Percentiles rank a stretch among this genome's conserved stretches.
Conservation (phyloP, 2,329 filamentous ascomycete genomes). For the Fusarium nanum region DNA sequence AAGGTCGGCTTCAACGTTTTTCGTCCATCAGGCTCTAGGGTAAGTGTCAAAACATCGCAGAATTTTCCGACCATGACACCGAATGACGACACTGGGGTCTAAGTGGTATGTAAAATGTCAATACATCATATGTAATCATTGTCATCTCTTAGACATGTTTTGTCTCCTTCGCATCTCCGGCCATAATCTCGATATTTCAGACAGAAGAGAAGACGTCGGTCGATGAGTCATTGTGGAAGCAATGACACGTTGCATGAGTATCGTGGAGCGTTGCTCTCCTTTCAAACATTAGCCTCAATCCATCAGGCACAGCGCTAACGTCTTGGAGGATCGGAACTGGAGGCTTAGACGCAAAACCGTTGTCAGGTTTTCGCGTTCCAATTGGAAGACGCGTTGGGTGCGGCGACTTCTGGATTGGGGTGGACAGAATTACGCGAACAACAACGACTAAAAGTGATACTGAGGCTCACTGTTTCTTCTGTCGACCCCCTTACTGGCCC, state of each 20-base stretch:
- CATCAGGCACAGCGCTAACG: not conserved
- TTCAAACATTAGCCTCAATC: not conserved
- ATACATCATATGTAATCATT: too few species aligned
- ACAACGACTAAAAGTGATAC: rapidly evolving
- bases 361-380: not conserved
- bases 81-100: not conserved
- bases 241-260: not conserved
- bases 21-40: not conserved
- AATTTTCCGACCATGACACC: not conserved
- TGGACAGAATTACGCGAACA: not conserved
- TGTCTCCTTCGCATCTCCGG: too few species aligned
- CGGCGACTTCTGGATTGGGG: not conserved
- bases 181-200: not conserved
- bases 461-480: not conserved
- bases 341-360: not conserved
- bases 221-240: not conserved
- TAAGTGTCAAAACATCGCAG: not conserved
- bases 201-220: not conserved
- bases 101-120: too few species aligned
- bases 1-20: not conserved
- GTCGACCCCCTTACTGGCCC: not conserved
- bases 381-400: not conserved
- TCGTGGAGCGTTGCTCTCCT: not conserved
- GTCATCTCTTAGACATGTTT: too few species aligned
- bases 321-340: not conserved